Conservation (phyloP, 495 filamentous ascomycete species). For the Podospora pseudoanserina region DNA sequence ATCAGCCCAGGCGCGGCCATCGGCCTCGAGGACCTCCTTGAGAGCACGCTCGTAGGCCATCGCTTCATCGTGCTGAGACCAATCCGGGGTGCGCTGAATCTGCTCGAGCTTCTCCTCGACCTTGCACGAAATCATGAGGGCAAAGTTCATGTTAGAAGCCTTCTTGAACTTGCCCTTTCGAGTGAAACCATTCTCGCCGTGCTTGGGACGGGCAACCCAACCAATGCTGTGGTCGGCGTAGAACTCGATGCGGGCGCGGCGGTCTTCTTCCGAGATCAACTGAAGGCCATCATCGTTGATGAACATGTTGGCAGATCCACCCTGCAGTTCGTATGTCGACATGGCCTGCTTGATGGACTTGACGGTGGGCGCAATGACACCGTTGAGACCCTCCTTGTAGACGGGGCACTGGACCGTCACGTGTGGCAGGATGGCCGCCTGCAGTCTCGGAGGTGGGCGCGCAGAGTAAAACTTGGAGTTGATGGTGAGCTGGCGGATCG, state of each 20-base stretch:
- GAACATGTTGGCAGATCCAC: conserved; percentile 76
- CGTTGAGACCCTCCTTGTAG: conserved; percentile 66
- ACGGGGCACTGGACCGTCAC: conserved; percentile 70
- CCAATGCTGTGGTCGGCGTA: conserved; percentile 72
- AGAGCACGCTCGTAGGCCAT: conserved; percentile 63
- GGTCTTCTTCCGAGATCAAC: conserved; percentile 62
- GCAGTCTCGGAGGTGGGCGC: conserved; percentile 55
- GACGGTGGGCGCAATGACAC: conserved; percentile 65
- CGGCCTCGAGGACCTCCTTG: conserved; percentile 65
- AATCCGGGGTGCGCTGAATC: conserved; percentile 55
- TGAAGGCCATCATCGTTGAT: conserved; percentile 79
- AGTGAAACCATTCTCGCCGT: conserved; percentile 58
- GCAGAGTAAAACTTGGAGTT: conserved; percentile 81
- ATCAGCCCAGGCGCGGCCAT: conserved; percentile 73
- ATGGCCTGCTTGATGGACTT: conserved; percentile 69
- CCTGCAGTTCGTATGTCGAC: conserved; percentile 75
- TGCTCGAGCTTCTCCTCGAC: conserved; percentile 65
- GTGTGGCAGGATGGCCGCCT: conserved; percentile 54
- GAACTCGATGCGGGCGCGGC: conserved; percentile 62
- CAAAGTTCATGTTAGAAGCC: conserved; percentile 85
- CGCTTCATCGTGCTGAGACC: conserved; percentile 68
- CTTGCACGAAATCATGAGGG: conserved; percentile 67
- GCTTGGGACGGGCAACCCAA: conserved; percentile 70
- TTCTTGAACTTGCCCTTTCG: conserved; percentile 68
- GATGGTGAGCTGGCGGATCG: conserved; percentile 63